Evolutionary conservation across 345 rosid genomes (phyloP).

Genomic region (Psidium friedrichsthalianum): DNA sequence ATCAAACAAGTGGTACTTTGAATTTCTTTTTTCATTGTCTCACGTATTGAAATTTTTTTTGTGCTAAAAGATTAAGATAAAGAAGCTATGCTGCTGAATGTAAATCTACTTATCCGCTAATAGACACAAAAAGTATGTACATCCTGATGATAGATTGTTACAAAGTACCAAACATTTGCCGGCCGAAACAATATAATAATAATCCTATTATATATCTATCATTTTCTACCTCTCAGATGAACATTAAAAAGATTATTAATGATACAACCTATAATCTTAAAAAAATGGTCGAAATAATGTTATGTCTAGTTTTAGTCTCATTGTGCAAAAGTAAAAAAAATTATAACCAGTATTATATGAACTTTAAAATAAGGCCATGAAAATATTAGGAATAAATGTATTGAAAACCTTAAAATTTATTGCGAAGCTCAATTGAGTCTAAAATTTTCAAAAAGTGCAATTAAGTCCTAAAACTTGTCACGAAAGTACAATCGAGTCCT

Average conservation of each 20-base stretch:
- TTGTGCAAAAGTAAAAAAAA: background rate
- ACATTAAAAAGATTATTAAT: background rate
- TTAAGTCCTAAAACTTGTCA: too few relatives aligned
- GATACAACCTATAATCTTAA: background rate
- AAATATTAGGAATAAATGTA: background rate
- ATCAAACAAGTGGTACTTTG: background rate
- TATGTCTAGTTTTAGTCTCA: background rate
- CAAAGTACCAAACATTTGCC: background rate
- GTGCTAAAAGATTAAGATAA: background rate
- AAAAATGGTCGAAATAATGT: background rate
- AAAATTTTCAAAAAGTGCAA: too few relatives aligned
- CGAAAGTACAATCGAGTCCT: too few relatives aligned
- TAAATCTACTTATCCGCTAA: background rate
- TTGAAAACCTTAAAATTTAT: too few relatives aligned
- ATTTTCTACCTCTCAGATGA: background rate
- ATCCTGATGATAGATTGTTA: background rate
- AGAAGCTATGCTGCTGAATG: background rate
- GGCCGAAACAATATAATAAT: background rate
- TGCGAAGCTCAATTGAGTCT: too few relatives aligned
- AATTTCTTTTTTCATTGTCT: background rate
- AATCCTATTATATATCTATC: background rate
- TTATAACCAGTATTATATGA: background rate
- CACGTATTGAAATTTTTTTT: background rate
- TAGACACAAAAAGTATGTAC: background rate
- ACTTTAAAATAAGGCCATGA: background rate